Percentiles rank a stretch among this genome's conserved stretches.
phyloP scores from a whole-genome alignment of 768 basidiomycete genomes.

The Cystobasidium tubakii region DNA sequence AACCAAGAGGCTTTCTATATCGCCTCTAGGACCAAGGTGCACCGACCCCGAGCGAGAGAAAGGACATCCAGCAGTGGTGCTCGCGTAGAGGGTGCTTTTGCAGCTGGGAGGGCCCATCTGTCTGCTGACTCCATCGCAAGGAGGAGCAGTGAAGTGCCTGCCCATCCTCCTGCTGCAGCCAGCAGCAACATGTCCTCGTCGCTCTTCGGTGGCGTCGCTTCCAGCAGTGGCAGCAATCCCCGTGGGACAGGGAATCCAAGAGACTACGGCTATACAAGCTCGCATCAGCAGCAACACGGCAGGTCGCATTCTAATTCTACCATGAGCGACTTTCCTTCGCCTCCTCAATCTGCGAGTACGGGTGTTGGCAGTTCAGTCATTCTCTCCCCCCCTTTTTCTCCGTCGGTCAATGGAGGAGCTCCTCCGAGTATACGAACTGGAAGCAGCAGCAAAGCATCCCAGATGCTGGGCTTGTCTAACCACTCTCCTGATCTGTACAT shows the following conservation, averaged over 20 bases:
- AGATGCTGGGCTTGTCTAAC: constrained; percentile 13
- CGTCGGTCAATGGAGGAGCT: not conserved
- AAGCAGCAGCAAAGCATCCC: constrained; percentile 8
- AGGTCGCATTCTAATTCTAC: too few species aligned
- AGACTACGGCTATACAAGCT: not conserved
- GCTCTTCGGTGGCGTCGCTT: not conserved
- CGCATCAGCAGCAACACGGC: not conserved
- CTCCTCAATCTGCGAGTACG: not conserved
- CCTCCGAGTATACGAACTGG: not conserved
- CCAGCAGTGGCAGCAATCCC: not conserved
- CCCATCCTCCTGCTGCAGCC: too few species aligned
- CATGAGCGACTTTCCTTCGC: not conserved
- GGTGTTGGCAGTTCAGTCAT: not conserved
- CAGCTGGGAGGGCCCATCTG: not conserved
- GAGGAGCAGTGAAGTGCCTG: not conserved
- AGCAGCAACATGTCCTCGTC: not conserved
- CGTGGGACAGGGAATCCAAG: not conserved
- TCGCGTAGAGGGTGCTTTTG: not conserved
- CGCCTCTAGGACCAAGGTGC: not conserved
- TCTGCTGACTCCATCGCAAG: not conserved
- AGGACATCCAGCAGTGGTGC: not conserved
- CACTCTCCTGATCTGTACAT: not conserved
- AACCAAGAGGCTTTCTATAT: not conserved
- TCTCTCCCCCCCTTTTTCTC: not conserved
- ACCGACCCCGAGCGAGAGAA: not conserved